phyloP scores from a whole-genome alignment of 2,329 filamentous ascomycete species.

The Monilinia laxa region DNA sequence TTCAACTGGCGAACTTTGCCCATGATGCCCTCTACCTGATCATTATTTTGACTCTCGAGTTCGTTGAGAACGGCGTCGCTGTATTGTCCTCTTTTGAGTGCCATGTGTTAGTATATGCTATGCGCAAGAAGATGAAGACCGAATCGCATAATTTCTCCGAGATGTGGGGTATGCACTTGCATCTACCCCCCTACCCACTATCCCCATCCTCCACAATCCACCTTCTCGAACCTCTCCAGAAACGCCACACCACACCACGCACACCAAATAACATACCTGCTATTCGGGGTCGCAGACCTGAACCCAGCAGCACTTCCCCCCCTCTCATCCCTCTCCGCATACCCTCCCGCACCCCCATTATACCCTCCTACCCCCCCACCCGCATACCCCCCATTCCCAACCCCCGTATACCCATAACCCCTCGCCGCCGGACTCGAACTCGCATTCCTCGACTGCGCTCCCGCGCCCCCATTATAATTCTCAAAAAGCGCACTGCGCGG shows the following conservation, averaged over 20 bases:
- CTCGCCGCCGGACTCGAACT: constrained; percentile 33
- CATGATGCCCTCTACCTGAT: constrained; percentile 83
- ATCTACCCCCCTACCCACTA: constrained; percentile 1
- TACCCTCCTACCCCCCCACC: constrained; percentile 29
- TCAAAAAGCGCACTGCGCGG: constrained; percentile 73
- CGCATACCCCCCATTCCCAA: constrained; percentile 35
- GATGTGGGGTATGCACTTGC: neutral
- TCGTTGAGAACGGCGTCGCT: constrained; percentile 88
- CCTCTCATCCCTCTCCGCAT: constrained; percentile 8
- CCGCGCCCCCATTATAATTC: constrained; percentile 60
- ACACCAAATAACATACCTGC: constrained; percentile 49
- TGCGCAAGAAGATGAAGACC: neutral
- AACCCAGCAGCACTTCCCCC: constrained; percentile 44
- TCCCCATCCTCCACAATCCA: neutral
- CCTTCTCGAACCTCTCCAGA: neutral
- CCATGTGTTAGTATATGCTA: neutral
- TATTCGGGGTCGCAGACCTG: constrained; percentile 70
- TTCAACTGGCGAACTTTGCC: constrained; percentile 89
- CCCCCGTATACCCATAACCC: constrained; percentile 54
- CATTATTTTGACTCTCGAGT: constrained; percentile 93
- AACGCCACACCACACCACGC: neutral
- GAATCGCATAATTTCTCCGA: neutral
- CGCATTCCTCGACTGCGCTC: constrained; percentile 19
- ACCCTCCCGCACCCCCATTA: constrained; percentile 32
- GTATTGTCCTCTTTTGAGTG: constrained; percentile 71